A percentile compares a stretch with the other conserved stretches of the same genome.
These are phyloP conservation scores for Aurantiochytrium sp. DNA, from an alignment of 108 stramenopile genomes.

Conservation along the genomic window DNA sequence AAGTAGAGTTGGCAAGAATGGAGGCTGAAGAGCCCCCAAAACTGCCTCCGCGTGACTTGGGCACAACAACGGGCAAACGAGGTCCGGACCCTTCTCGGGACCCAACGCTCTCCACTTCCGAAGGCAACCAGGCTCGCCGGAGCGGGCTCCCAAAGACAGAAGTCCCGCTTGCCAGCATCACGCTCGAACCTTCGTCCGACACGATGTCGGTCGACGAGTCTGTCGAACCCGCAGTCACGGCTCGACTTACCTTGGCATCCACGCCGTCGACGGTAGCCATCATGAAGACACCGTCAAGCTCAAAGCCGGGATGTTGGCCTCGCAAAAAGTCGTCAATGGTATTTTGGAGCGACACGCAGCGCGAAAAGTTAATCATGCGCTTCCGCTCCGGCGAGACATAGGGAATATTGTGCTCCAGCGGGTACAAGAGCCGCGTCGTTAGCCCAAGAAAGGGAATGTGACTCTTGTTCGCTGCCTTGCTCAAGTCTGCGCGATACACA, in stretches of 20 bases:
- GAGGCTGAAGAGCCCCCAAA: background rate
- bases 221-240: background rate
- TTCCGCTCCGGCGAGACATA: background rate
- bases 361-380: background rate
- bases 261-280: background rate
- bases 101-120: background rate
- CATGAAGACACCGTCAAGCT: background rate
- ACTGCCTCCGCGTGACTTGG: background rate
- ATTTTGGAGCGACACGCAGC: background rate
- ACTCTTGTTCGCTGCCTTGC: background rate
- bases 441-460: conserved; percentile 16
- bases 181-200: background rate
- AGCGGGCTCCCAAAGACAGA: background rate
- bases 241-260: background rate
- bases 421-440: background rate
- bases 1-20: background rate
- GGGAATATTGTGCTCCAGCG: background rate
- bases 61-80: background rate
- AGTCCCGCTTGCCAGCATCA: background rate
- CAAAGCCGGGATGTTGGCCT: background rate
- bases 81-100: background rate
- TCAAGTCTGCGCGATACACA: background rate
- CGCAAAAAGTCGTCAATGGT: conserved; percentile 10
- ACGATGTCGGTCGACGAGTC: background rate
- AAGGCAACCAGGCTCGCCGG: background rate